Percentiles rank a stretch among this genome's conserved stretches.
These are phyloP conservation scores for Microcos paniculata DNA, from an alignment of 345 rosid genomes.

Conservation along the genomic window DNA sequence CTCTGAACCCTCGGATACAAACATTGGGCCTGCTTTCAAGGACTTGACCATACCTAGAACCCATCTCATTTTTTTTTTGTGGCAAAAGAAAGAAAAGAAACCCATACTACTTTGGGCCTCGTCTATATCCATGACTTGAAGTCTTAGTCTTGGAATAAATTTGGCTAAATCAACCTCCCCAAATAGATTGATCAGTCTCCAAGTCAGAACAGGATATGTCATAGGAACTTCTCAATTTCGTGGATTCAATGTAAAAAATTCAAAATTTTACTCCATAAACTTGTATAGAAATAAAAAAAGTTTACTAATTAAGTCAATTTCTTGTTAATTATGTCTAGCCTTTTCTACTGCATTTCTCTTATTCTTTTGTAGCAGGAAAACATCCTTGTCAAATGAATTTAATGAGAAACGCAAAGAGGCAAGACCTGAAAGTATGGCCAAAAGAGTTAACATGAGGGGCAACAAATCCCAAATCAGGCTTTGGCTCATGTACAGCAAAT, in stretches of 20 bases:
- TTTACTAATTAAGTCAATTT: no score
- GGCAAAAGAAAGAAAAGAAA: background rate
- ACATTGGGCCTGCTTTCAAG: background rate
- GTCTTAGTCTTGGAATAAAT: background rate
- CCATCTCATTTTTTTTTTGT: no score
- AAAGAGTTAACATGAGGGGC: conserved; percentile 66
- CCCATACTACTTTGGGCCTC: background rate
- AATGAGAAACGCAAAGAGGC: background rate
- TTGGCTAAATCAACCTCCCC: no score
- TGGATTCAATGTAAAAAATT: no score
- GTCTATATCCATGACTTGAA: background rate
- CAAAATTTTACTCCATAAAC: no score
- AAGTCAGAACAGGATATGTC: no score
- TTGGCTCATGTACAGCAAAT: conserved; percentile 44
- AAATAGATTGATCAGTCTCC: no score
- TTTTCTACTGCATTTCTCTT: no score
- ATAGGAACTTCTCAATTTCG: no score
- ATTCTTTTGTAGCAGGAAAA: background rate
- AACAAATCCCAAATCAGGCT: conserved; percentile 44
- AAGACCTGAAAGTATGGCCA: conserved; percentile 79
- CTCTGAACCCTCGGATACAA: background rate
- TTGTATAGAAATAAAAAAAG: no score
- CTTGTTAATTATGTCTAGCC: no score
- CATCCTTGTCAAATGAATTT: background rate
- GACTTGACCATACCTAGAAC: background rate